phyloP scores from a whole-genome alignment of 192 early-diverging fungal species.

The Pecoramyces ruminantium region DNA sequence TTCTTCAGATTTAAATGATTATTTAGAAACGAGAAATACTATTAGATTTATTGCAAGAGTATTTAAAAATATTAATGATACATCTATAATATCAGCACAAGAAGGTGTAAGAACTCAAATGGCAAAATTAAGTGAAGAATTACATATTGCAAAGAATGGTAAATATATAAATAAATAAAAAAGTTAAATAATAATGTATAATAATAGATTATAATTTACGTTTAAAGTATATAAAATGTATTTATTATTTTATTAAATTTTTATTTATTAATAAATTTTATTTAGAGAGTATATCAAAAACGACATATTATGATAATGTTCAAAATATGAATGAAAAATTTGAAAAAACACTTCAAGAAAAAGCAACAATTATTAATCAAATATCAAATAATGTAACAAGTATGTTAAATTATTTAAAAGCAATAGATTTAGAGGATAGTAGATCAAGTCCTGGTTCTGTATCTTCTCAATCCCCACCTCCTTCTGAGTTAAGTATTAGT shows the following conservation, averaged over 20 bases:
- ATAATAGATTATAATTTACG: no score
- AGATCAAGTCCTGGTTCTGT: background rate
- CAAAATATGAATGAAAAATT: background rate
- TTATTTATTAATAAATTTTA: no score
- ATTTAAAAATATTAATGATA: background rate
- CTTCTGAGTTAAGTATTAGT: background rate
- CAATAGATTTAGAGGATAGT: background rate
- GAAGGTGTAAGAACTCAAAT: background rate
- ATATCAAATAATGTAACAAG: background rate
- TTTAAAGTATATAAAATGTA: no score
- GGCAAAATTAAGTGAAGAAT: background rate
- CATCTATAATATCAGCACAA: background rate
- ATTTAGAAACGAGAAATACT: background rate
- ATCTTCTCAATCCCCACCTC: background rate
- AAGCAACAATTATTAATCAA: background rate
- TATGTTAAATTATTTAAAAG: background rate
- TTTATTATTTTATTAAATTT: no score
- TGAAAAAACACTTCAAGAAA: background rate
- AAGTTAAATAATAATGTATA: no score
- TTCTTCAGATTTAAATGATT: background rate
- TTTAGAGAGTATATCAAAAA: background rate
- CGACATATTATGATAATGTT: background rate
- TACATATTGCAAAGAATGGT: background rate
- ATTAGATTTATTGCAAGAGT: background rate
- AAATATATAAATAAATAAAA: no score